Percentiles rank a stretch among this genome's conserved stretches.
Evolutionary conservation across 2,329 filamentous ascomycete species (phyloP).

Genomic region (Fusarium staphyleae): DNA sequence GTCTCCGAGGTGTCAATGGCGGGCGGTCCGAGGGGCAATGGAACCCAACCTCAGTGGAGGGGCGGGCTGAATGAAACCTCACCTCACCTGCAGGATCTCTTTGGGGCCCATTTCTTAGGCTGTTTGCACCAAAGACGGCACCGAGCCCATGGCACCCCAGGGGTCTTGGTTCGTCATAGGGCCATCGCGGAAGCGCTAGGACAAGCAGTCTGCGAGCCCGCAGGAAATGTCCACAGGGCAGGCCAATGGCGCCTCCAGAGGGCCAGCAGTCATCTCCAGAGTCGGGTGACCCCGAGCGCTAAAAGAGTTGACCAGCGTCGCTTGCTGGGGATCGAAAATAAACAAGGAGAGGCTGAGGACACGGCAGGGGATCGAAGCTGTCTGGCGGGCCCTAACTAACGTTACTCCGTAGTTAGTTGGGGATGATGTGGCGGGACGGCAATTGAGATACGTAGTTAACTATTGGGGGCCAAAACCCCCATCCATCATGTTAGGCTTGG

Average conservation of each 20-base stretch:
- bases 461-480: slow-evolving; percentile 9
- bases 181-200: slow-evolving; percentile 7
- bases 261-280: slow-evolving; percentile 18
- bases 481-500: neutral
- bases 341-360: slow-evolving; percentile 26
- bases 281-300: slow-evolving; percentile 37
- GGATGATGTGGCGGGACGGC: too few species aligned
- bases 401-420: too few species aligned
- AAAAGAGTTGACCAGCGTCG: slow-evolving; percentile 29
- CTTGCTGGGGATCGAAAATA: slow-evolving; percentile 31
- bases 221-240: slow-evolving; percentile 33
- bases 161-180: slow-evolving; percentile 20
- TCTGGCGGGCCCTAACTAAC: slow-evolving; percentile 23
- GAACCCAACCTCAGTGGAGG: neutral
- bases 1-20: slow-evolving; percentile 22
- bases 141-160: slow-evolving; percentile 1
- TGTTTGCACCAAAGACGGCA: slow-evolving; percentile 4
- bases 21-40: slow-evolving; percentile 23
- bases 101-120: slow-evolving; percentile 15
- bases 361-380: slow-evolving; percentile 4
- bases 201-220: slow-evolving; percentile 4
- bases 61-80: slow-evolving; percentile 37
- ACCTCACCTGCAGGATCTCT: slow-evolving; percentile 37
- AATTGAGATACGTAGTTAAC: neutral
- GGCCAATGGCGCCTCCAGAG: slow-evolving; percentile 30